These are phyloP conservation scores for Trichoderma koningii DNA, from an alignment of 2,329 filamentous ascomycete genomes.

Conservation along the genomic window DNA sequence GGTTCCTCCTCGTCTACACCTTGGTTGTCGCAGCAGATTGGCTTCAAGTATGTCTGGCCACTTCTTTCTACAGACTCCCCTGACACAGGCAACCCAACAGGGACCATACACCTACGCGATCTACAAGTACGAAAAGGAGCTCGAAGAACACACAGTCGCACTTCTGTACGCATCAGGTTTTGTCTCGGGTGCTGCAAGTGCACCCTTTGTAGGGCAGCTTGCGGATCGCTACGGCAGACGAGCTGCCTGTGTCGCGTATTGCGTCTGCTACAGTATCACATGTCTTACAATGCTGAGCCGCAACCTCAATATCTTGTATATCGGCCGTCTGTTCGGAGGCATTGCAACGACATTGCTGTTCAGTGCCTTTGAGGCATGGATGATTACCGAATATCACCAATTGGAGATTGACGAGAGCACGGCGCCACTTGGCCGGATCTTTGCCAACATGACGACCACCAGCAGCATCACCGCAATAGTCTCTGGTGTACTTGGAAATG, in stretches of 20 bases:
- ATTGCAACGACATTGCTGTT: conserved; percentile 59
- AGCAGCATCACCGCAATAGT: conserved; percentile 59
- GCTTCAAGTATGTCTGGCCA: conserved; percentile 35
- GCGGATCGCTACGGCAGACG: conserved; percentile 52
- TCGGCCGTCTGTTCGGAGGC: conserved; percentile 58
- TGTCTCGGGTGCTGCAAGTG: conserved; percentile 51
- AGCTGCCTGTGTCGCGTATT: conserved; percentile 56
- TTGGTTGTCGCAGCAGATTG: conserved; percentile 41
- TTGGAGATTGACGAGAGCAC: conserved; percentile 46
- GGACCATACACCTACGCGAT: conserved; percentile 55
- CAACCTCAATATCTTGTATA: conserved; percentile 48
- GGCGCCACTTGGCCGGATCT: conserved; percentile 52
- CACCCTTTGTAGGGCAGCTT: conserved; percentile 43
- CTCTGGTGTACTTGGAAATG: conserved; percentile 55
- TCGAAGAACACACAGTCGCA: conserved; percentile 49
- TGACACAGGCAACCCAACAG: conserved; percentile 30
- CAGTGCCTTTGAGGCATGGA: conserved; percentile 62
- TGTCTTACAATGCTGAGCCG: conserved; percentile 54
- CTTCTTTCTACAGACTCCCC: background rate
- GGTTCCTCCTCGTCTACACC: conserved; percentile 33
- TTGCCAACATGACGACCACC: conserved; percentile 54
- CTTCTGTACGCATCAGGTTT: conserved; percentile 51
- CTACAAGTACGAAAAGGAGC: conserved; percentile 53
- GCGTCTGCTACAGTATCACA: conserved; percentile 52
- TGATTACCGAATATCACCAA: conserved; percentile 58